Conservation (phyloP, 1,284 basidiomycete species). For the Sphaerobolus stellatus region DNA sequence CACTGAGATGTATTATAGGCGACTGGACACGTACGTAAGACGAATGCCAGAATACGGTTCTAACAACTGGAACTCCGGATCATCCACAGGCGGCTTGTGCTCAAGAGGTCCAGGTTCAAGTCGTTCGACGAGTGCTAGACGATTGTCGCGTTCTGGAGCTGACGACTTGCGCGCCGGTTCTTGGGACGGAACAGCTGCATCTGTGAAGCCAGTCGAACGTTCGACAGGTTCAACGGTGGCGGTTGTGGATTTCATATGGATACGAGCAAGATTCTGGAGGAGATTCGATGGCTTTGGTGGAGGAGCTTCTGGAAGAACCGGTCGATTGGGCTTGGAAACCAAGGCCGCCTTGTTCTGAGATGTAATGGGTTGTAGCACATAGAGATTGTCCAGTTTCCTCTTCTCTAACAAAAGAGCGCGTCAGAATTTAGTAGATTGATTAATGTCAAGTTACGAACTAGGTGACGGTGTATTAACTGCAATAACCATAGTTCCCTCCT, state of each 20-base stretch:
- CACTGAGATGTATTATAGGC: too few species aligned
- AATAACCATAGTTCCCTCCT: slow-evolving; percentile 41
- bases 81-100: slow-evolving; percentile 61
- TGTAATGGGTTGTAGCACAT: background rate
- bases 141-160: slow-evolving; percentile 54
- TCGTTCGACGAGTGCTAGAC: slow-evolving; percentile 71
- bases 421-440: background rate
- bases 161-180: too few species aligned
- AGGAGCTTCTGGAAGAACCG: background rate
- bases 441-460: slow-evolving; percentile 39
- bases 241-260: slow-evolving; percentile 5
- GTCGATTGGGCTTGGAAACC: background rate
- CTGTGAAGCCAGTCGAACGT: slow-evolving; percentile 21
- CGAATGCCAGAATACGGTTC: slow-evolving; percentile 90
- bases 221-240: slow-evolving; percentile 11
- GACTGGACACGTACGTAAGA: slow-evolving; percentile 62
- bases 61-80: slow-evolving; percentile 69
- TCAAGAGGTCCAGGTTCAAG: slow-evolving; percentile 75
- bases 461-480: slow-evolving; percentile 70
- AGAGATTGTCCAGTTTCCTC: slow-evolving; percentile 16
- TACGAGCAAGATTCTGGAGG: slow-evolving; percentile 13
- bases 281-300: slow-evolving; percentile 11
- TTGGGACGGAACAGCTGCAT: too few species aligned
- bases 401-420: slow-evolving; percentile 5
- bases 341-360: background rate